phyloP scores from a whole-genome alignment of 257 asterid genomes.

The Rhazya stricta region DNA sequence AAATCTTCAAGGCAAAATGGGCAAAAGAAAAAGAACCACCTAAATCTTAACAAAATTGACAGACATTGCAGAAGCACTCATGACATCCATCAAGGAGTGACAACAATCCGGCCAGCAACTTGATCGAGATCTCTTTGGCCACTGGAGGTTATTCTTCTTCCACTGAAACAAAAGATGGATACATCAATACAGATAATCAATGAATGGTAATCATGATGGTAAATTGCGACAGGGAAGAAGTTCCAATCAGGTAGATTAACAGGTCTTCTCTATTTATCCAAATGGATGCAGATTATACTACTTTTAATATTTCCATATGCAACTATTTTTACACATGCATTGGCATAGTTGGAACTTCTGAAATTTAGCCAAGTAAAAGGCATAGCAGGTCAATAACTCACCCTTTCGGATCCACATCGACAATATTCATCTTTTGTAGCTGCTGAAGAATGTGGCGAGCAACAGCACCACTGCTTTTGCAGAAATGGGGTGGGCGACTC shows the following conservation, averaged over 20 bases:
- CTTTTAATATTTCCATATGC: neutral
- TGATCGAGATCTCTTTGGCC: slow-evolving; percentile 90
- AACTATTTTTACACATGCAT: neutral
- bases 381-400: neutral
- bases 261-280: neutral
- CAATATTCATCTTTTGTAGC: slow-evolving; percentile 47
- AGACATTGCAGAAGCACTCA: neutral
- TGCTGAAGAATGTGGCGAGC: slow-evolving; percentile 70
- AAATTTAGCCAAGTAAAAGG: neutral
- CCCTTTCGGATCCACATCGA: slow-evolving; percentile 59
- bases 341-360: neutral
- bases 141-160: slow-evolving; percentile 72
- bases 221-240: neutral
- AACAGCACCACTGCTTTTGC: slow-evolving; percentile 59
- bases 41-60: slow-evolving; percentile 22
- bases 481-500: slow-evolving; percentile 59
- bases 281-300: neutral
- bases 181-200: neutral
- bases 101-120: slow-evolving; percentile 72
- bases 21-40: neutral
- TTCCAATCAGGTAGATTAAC: neutral
- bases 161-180: slow-evolving; percentile 33
- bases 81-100: slow-evolving; percentile 35
- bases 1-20: neutral
- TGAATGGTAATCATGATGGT: neutral